phyloP scores from a whole-genome alignment of 768 basidiomycete species.

The Russula earlei region DNA sequence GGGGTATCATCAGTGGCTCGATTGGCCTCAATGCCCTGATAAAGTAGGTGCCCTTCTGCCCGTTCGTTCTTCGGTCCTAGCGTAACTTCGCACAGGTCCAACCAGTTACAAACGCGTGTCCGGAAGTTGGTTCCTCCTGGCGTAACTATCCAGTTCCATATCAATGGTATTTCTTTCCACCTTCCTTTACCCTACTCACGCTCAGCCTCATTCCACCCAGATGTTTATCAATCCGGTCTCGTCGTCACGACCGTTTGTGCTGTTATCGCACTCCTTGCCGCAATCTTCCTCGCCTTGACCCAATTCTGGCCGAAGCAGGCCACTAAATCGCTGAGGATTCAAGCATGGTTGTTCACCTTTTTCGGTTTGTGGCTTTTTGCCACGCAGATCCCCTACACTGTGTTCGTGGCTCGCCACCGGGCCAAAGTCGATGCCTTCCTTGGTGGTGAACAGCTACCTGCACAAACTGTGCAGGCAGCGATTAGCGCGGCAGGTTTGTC shows the following conservation, averaged over 20 bases:
- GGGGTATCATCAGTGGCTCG: slow-evolving; percentile 25
- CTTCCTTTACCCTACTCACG: slow-evolving; percentile 15
- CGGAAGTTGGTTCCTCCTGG: slow-evolving; percentile 5
- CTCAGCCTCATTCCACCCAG: slow-evolving; percentile 14
- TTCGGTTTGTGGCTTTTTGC: slow-evolving; percentile 40
- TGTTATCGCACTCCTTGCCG: slow-evolving; percentile 28
- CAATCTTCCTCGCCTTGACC: slow-evolving; percentile 25
- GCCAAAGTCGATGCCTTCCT: slow-evolving; percentile 37
- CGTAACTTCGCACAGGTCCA: slow-evolving; percentile 1
- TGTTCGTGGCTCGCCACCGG: slow-evolving; percentile 36
- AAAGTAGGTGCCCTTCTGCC: slow-evolving; percentile 19
- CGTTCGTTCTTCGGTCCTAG: neutral
- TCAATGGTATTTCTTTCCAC: slow-evolving; percentile 16
- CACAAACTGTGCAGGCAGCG: slow-evolving; percentile 28
- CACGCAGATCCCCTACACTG: slow-evolving; percentile 38
- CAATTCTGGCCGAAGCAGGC: slow-evolving; percentile 18
- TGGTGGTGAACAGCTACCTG: slow-evolving; percentile 30
- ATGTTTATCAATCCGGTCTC: slow-evolving; percentile 20
- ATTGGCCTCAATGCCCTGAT: slow-evolving; percentile 28
- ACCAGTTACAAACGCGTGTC: slow-evolving; percentile 6
- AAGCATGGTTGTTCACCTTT: slow-evolving; percentile 34
- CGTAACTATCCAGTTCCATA: slow-evolving; percentile 13
- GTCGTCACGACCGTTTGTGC: slow-evolving; percentile 19
- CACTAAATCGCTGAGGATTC: slow-evolving; percentile 19
- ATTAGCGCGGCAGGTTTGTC: neutral